A percentile compares a stretch with the other conserved stretches of the same genome.
phyloP scores from a whole-genome alignment of 345 rosid species.

The sweet orange (Citrus sinensis) region DVS_A1.0 CM039164.1:28633001-28633500 shows the following conservation, averaged over 20 bases:
- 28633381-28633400: constrained; percentile 6
- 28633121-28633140: constrained; percentile 5
- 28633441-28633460: constrained; percentile 6
- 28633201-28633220: background rate
- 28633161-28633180: constrained; percentile 19
- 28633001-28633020: background rate
- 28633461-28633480: constrained; percentile 13
- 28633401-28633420: constrained; percentile 13
- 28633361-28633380: constrained; percentile 22
- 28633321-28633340: background rate
- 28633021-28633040: background rate
- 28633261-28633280: background rate
- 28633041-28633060: constrained; percentile 8
- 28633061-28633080: constrained; percentile 17
- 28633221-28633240: background rate
- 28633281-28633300: background rate
- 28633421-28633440: constrained; percentile 9
- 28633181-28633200: constrained; percentile 21
- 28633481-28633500: constrained; percentile 7
- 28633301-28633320: background rate
- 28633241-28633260: no score
- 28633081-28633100: constrained; percentile 24
- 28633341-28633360: constrained; percentile 13
- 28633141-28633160: background rate
- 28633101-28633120: constrained; percentile 13